Evolutionary conservation across 495 filamentous ascomycete species (phyloP).

Genomic region (Talaromyces proteolyticus): DNA sequence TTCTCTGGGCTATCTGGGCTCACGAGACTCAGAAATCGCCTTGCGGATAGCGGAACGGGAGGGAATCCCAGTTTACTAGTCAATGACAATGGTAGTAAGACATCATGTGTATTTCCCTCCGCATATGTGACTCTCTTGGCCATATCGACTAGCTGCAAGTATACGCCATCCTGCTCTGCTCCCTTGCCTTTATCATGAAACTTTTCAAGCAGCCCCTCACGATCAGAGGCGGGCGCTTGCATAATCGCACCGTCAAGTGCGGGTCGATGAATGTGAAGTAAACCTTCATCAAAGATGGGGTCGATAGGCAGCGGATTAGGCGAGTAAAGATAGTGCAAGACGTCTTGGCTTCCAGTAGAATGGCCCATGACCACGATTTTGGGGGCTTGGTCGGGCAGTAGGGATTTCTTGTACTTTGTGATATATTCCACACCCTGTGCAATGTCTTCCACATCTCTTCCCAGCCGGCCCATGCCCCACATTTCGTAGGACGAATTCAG

Average conservation of each 20-base stretch:
- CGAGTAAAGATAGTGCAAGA: slow-evolving; percentile 64
- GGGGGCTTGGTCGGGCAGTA: slow-evolving; percentile 17
- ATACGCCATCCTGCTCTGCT: slow-evolving; percentile 27
- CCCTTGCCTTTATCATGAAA: slow-evolving; percentile 10
- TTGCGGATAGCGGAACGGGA: slow-evolving; percentile 52
- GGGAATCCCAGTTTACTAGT: slow-evolving; percentile 42
- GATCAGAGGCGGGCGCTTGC: slow-evolving; percentile 76
- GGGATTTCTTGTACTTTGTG: slow-evolving; percentile 25
- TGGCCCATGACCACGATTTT: slow-evolving; percentile 87
- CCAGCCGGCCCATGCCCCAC: slow-evolving; percentile 66
- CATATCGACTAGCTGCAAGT: slow-evolving; percentile 43
- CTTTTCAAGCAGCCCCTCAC: slow-evolving; percentile 51
- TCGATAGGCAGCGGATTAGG: slow-evolving; percentile 21
- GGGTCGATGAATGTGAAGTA: slow-evolving; percentile 24
- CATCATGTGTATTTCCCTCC: slow-evolving; percentile 40
- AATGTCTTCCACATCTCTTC: slow-evolving; percentile 69
- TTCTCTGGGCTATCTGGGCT: slow-evolving; percentile 45
- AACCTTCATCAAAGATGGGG: slow-evolving; percentile 14
- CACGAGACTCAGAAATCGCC: slow-evolving; percentile 61
- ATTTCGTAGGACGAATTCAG: slow-evolving; percentile 61
- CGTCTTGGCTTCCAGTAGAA: slow-evolving; percentile 83
- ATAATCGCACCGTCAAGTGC: slow-evolving; percentile 73
- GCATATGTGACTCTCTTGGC: slow-evolving; percentile 36
- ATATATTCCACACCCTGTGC: slow-evolving; percentile 68
- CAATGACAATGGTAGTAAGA: slow-evolving; percentile 50